Conservation (phyloP, 176 grass and related monocot genomes). For the Bonia amplexicaulis region DNA sequence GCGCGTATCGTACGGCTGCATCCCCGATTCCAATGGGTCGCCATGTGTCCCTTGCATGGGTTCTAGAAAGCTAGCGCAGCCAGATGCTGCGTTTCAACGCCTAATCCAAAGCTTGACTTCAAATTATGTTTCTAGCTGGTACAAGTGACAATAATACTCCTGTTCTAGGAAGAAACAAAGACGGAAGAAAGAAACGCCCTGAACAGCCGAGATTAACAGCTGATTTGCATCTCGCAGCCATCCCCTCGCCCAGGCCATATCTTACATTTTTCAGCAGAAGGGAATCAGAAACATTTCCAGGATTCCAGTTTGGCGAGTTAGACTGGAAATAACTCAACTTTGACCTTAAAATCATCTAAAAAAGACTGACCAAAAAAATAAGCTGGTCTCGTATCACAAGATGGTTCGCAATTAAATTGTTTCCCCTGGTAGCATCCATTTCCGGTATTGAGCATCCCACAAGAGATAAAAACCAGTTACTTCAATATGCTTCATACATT, state of each 20-base stretch:
- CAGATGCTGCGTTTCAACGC: conserved; percentile 28
- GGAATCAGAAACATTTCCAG: neutral
- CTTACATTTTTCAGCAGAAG: neutral
- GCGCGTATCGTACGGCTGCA: neutral
- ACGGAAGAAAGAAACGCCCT: neutral
- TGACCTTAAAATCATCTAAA: neutral
- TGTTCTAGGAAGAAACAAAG: neutral
- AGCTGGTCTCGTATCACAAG: neutral
- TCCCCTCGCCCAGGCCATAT: neutral
- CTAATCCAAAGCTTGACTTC: conserved; percentile 29
- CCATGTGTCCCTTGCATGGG: neutral
- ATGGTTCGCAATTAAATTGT: neutral
- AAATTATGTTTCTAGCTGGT: neutral
- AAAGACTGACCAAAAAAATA: neutral
- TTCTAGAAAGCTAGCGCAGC: neutral
- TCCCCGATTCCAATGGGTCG: neutral
- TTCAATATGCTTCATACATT: conserved; percentile 14
- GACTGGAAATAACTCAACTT: neutral
- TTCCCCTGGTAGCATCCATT: neutral
- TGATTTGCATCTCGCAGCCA: neutral
- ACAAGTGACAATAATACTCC: neutral
- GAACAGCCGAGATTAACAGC: neutral
- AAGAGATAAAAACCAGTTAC: neutral
- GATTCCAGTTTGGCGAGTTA: neutral
- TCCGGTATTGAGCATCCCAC: neutral